These are phyloP conservation scores for Brassica napus DNA, from an alignment of 345 rosid species.

Conservation along the genomic window Da-Ae NC_063451.1:28833001-28833500, in stretches of 20 bases:
- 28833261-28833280: background rate
- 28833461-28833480: conserved; percentile 41
- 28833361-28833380: background rate
- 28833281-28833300: background rate
- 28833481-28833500: conserved; percentile 44
- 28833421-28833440: conserved; percentile 95
- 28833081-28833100: background rate
- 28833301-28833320: conserved; percentile 60
- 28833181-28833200: conserved; percentile 3
- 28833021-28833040: background rate
- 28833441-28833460: conserved; percentile 62
- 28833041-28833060: conserved; percentile 2
- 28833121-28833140: background rate
- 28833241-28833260: background rate
- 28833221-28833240: conserved; percentile 9
- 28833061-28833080: conserved; percentile 6
- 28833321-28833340: conserved; percentile 44
- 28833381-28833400: conserved; percentile 90
- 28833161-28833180: too few species aligned
- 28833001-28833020: background rate
- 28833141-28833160: background rate
- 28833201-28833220: background rate
- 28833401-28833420: conserved; percentile 86
- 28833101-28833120: background rate
- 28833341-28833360: conserved; percentile 50